These are phyloP conservation scores for Haplosporangium sp. DNA, from an alignment of 371 early-diverging fungal species.

Conservation along the genomic window DNA sequence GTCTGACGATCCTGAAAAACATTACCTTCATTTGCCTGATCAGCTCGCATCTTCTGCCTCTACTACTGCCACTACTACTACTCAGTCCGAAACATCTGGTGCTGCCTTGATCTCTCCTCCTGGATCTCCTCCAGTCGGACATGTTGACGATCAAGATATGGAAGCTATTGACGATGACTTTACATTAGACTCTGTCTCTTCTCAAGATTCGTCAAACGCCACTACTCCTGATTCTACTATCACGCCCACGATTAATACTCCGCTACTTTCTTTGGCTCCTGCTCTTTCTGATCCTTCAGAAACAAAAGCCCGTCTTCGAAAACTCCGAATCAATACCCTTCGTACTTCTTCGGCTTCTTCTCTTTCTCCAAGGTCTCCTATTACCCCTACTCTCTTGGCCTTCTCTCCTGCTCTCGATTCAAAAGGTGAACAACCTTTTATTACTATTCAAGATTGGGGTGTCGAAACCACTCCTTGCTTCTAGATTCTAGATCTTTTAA, in stretches of 20 bases:
- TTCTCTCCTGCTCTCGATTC: constrained; percentile 54
- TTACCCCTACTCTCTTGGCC: constrained; percentile 45
- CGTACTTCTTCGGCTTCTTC: constrained; percentile 15
- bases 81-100: constrained; percentile 59
- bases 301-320: constrained; percentile 16
- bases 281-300: constrained; percentile 3
- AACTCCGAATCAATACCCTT: constrained; percentile 44
- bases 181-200: constrained; percentile 17
- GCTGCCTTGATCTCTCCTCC: constrained; percentile 78
- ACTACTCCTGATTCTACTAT: neutral
- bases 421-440: constrained; percentile 62
- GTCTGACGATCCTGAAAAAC: constrained; percentile 59
- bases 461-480: constrained; percentile 25
- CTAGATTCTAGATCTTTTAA: neutral
- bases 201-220: neutral
- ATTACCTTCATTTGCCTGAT: constrained; percentile 73
- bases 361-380: constrained; percentile 17
- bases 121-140: constrained; percentile 83
- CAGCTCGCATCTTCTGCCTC: constrained; percentile 56
- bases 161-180: constrained; percentile 58
- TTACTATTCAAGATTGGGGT: constrained; percentile 73
- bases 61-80: no score
- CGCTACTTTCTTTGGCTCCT: neutral
- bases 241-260: neutral
- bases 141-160: constrained; percentile 76